Conservation (phyloP, 2,329 filamentous ascomycete genomes). For the Geosmithia flava region DNA sequence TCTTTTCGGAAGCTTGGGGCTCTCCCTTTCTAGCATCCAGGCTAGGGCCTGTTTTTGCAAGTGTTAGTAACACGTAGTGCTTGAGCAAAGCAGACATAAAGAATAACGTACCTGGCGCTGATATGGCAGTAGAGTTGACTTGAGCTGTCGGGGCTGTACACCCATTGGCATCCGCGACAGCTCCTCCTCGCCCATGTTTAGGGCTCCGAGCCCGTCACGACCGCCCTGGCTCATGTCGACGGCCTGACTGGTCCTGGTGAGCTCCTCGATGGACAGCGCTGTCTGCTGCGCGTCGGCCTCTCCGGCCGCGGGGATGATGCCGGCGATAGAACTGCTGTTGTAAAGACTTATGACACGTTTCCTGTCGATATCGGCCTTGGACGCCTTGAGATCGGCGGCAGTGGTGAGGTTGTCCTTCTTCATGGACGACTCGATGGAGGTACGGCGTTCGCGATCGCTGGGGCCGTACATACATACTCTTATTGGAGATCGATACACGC, state of each 20-base stretch:
- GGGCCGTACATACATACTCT: constrained; percentile 58
- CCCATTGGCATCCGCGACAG: constrained; percentile 62
- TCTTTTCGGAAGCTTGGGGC: constrained; percentile 47
- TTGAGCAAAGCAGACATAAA: background rate
- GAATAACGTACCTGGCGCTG: constrained; percentile 45
- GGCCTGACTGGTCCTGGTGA: constrained; percentile 53
- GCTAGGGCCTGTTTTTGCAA: constrained; percentile 48
- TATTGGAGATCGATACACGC: constrained; percentile 59
- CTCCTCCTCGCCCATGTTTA: constrained; percentile 59
- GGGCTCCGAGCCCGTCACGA: constrained; percentile 44
- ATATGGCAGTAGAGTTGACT: constrained; percentile 63
- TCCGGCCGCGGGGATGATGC: constrained; percentile 7
- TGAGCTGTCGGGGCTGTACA: constrained; percentile 50
- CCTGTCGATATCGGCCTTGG: constrained; percentile 38
- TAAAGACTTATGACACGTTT: constrained; percentile 28
- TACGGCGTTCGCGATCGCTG: constrained; percentile 35
- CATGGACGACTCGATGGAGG: constrained; percentile 47
- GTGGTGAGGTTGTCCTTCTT: constrained; percentile 52
- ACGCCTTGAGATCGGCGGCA: constrained; percentile 41
- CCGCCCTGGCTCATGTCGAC: constrained; percentile 55
- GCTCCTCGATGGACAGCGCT: constrained; percentile 41
- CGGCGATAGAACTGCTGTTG: constrained; percentile 23
- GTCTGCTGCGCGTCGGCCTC: constrained; percentile 7
- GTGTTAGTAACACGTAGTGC: constrained; percentile 7
- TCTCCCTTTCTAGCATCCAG: constrained; percentile 72